These are phyloP conservation scores for Backusella circina DNA, from an alignment of 192 early-diverging fungal species.

Conservation along the genomic window DNA sequence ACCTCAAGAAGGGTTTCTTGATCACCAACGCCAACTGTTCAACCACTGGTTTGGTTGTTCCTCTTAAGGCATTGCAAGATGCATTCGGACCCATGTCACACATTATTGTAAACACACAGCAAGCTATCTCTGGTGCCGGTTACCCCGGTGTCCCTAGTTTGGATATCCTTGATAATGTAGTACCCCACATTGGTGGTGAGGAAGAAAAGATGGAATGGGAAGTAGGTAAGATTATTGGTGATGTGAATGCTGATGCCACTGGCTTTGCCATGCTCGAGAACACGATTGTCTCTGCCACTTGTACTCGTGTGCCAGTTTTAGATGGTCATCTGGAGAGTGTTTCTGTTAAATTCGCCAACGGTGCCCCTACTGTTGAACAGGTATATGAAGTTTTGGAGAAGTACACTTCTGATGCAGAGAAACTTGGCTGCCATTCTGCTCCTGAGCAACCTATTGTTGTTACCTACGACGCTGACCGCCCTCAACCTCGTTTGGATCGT, in stretches of 20 bases:
- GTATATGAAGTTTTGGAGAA: constrained; percentile 65
- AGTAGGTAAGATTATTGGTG: constrained; percentile 88
- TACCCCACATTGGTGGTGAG: constrained; percentile 93
- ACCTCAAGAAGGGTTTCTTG: constrained; percentile 76
- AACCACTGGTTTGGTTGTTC: constrained; percentile 94
- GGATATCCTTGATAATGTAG: constrained; percentile 95
- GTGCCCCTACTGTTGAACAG: constrained; percentile 72
- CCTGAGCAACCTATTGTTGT: constrained; percentile 79
- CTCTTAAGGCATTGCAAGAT: constrained; percentile 85
- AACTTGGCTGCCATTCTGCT: constrained; percentile 73
- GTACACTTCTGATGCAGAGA: constrained; percentile 83
- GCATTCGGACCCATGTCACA: constrained; percentile 82
- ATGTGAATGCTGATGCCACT: constrained; percentile 44
- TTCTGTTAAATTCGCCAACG: constrained; percentile 76
- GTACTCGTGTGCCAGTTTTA: constrained; percentile 94
- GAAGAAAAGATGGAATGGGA: constrained; percentile 98
- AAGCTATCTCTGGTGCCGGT: constrained; percentile 96
- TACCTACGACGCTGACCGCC: constrained; percentile 72
- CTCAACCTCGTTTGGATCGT: constrained; percentile 93
- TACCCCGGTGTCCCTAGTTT: constrained; percentile 95
- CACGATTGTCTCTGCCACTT: constrained; percentile 87
- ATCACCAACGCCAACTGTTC: constrained; percentile 99
- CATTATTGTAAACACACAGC: constrained; percentile 87
- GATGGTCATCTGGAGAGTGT: constrained; percentile 96
- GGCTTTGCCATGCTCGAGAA: constrained; percentile 50